These are phyloP conservation scores for Alternaria arborescens DNA, from an alignment of 2,329 filamentous ascomycete genomes.

Conservation along the genomic window DNA sequence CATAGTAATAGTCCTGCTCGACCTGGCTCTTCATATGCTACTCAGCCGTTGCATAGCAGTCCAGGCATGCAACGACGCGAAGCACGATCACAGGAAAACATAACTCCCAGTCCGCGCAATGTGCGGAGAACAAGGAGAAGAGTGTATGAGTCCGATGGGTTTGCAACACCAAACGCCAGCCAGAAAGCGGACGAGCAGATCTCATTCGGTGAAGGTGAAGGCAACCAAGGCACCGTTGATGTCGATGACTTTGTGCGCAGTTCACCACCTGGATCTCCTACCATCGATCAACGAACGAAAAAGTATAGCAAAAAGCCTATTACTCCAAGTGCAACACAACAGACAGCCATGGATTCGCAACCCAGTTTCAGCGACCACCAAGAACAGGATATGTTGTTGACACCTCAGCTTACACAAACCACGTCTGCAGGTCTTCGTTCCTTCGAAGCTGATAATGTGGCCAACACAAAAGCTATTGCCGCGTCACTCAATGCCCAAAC, in stretches of 20 bases:
- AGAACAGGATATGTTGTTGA: conserved; percentile 42
- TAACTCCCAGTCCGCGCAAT: conserved; percentile 24
- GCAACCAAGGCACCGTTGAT: conserved; percentile 10
- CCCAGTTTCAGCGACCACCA: conserved; percentile 17
- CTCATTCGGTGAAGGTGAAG: conserved; percentile 18
- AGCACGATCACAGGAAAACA: conserved; percentile 5
- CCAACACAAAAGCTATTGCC: conserved; percentile 12
- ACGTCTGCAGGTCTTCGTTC: conserved; percentile 31
- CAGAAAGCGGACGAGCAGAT: conserved; percentile 1
- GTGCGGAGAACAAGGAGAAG: conserved; percentile 23
- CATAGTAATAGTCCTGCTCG: conserved; percentile 13
- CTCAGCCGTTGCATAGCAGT: conserved; percentile 11
- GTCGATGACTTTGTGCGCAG: conserved; percentile 15
- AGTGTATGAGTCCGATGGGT: conserved; percentile 12
- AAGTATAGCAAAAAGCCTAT: conserved; percentile 28
- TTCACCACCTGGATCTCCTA: conserved; percentile 18
- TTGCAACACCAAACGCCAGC: conserved; percentile 14
- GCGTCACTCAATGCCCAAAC: conserved; percentile 4
- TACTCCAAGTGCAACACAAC: conserved; percentile 43
- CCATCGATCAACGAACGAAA: conserved; percentile 20
- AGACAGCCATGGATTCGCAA: conserved; percentile 35
- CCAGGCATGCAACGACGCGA: conserved; percentile 15
- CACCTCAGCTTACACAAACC: conserved; percentile 51
- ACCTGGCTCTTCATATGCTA: conserved; percentile 7
- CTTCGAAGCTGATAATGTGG: conserved; percentile 29